Evolutionary conservation across 148 eudicot species (phyloP).

Genomic region (Chenopodium album): DNA sequence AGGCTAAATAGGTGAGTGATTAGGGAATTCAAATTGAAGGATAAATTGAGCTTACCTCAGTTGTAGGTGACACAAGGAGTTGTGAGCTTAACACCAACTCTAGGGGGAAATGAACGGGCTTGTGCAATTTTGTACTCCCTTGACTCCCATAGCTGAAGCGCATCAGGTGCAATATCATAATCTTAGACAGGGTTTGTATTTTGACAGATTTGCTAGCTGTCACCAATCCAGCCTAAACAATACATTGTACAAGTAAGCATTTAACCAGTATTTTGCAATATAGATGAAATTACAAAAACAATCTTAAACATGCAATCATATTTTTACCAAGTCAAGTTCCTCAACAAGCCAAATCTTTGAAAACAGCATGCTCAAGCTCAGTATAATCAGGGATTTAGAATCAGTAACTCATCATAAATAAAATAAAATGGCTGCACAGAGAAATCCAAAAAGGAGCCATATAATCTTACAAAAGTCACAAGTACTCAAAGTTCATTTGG

Average conservation of each 20-base stretch:
- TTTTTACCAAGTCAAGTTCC: not conserved
- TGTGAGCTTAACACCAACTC: slow-evolving; percentile 75
- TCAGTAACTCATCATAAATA: no score
- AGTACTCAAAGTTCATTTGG: no score
- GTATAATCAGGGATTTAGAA: not conserved
- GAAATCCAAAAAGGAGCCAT: no score
- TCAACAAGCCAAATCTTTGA: not conserved
- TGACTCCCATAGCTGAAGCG: slow-evolving; percentile 88
- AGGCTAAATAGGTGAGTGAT: not conserved
- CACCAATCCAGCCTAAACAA: slow-evolving; percentile 68
- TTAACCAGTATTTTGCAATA: not conserved
- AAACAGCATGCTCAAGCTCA: not conserved
- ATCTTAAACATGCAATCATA: not conserved
- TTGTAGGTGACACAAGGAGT: slow-evolving; percentile 63
- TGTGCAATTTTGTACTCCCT: slow-evolving; percentile 87
- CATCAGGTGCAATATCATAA: slow-evolving; percentile 90
- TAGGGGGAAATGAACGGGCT: slow-evolving; percentile 75
- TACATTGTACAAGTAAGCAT: slow-evolving; percentile 9
- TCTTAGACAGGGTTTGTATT: slow-evolving; percentile 74
- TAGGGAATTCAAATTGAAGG: not conserved
- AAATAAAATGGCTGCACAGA: no score
- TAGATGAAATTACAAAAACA: not conserved
- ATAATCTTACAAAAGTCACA: no score
- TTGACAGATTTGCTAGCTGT: slow-evolving; percentile 82
- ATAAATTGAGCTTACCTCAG: slow-evolving; percentile 46